A percentile compares a stretch with the other conserved stretches of the same genome.
phyloP scores from a whole-genome alignment of 2,329 filamentous ascomycete species.

The Chaetothyriales sp. region DNA sequence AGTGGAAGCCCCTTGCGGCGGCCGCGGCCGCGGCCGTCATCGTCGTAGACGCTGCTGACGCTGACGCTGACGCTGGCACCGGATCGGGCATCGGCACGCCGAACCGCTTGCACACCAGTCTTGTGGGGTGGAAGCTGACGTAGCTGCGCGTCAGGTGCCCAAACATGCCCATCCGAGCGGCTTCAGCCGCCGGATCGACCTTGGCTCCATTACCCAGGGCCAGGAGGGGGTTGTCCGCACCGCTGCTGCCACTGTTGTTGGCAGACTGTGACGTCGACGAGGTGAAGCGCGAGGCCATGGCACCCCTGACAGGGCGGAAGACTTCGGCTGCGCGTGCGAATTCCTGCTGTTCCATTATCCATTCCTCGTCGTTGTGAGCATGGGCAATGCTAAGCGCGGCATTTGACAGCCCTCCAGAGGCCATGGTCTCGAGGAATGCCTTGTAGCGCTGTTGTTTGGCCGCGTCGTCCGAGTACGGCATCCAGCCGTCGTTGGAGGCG shows the following conservation, averaged over 20 bases:
- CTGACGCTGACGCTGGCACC: slow-evolving; percentile 28
- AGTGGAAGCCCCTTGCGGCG: slow-evolving; percentile 18
- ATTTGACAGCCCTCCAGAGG: slow-evolving; percentile 27
- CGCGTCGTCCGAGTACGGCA: slow-evolving; percentile 74
- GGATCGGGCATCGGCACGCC: slow-evolving; percentile 59
- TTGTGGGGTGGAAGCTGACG: slow-evolving; percentile 61
- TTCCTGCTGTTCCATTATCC: slow-evolving; percentile 64
- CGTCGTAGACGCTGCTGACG: slow-evolving; percentile 5
- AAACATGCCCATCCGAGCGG: slow-evolving; percentile 84
- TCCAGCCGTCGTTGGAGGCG: slow-evolving; percentile 48
- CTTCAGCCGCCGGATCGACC: slow-evolving; percentile 64
- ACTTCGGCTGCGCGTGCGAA: slow-evolving; percentile 63
- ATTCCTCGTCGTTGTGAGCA: slow-evolving; percentile 50
- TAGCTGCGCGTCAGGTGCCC: slow-evolving; percentile 67
- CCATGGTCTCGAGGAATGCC: slow-evolving; percentile 63
- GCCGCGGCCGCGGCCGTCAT: too few species aligned
- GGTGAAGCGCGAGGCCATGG: slow-evolving; percentile 90
- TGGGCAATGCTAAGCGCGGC: neutral
- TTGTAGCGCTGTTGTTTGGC: slow-evolving; percentile 69
- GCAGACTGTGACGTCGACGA: slow-evolving; percentile 42
- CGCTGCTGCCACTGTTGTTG: slow-evolving; percentile 4
- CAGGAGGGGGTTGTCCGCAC: slow-evolving; percentile 27
- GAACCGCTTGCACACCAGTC: slow-evolving; percentile 87
- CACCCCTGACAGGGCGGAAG: slow-evolving; percentile 80
- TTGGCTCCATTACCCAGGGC: slow-evolving; percentile 35